A percentile compares a stretch with the other conserved stretches of the same genome.
phyloP scores from a whole-genome alignment of 2,329 filamentous ascomycete species.

The Apiospora phragmitis region DNA sequence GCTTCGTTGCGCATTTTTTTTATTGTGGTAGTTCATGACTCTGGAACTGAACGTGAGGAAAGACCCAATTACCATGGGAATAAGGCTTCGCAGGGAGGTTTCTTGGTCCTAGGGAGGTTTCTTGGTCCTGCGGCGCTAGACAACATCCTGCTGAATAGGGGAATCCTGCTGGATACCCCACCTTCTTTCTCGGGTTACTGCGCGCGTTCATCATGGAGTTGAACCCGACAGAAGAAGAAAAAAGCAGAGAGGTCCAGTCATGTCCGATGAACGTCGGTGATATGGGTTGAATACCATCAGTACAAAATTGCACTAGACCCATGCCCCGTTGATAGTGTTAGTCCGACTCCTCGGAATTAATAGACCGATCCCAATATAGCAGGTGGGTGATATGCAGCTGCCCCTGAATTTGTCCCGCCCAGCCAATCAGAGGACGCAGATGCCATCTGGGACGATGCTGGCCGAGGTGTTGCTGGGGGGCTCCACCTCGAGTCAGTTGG shows the following conservation, averaged over 20 bases:
- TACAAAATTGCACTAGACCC: background rate
- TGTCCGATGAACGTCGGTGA: background rate
- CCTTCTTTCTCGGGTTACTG: background rate
- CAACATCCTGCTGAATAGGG: background rate
- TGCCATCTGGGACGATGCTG: background rate
- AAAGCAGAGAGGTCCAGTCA: background rate
- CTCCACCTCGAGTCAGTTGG: background rate
- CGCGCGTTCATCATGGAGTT: background rate
- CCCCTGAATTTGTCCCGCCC: background rate
- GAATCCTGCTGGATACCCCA: background rate
- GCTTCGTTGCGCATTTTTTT: too few relatives aligned
- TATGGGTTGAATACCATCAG: background rate
- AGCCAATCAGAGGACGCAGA: background rate
- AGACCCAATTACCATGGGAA: too few relatives aligned
- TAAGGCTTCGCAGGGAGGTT: too few relatives aligned
- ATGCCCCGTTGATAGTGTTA: background rate
- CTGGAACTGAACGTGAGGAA: too few relatives aligned
- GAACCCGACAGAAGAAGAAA: background rate
- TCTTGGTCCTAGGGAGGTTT: background rate
- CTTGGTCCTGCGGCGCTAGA: background rate
- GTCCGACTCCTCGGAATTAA: background rate
- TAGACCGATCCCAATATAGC: background rate
- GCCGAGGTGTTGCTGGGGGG: background rate
- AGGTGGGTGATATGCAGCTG: background rate
- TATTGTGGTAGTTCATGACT: too few relatives aligned